Evolutionary conservation across 306 rosid species (phyloP).

Genomic region (Prinsepia uniflora): DNA sequence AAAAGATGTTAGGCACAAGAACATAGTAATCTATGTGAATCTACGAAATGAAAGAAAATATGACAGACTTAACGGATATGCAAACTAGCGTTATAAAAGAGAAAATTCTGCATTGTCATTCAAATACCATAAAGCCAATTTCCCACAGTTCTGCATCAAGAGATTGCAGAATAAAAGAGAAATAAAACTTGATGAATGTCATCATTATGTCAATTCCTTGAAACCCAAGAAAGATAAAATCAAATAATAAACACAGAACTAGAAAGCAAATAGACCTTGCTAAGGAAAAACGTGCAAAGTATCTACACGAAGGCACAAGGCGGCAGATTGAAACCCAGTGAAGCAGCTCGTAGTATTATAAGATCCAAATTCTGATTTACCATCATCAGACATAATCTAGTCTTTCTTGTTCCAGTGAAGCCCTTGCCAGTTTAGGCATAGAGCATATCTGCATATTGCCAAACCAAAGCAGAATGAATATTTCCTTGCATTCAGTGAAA

Average conservation of each 20-base stretch:
- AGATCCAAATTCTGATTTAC: constrained; percentile 17
- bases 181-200: background rate
- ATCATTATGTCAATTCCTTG: background rate
- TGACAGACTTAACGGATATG: background rate
- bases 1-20: background rate
- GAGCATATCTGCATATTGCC: constrained; percentile 43
- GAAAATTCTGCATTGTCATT: background rate
- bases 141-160: background rate
- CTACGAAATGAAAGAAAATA: background rate
- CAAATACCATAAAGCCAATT: background rate
- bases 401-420: constrained; percentile 13
- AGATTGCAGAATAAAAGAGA: background rate
- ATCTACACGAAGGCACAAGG: constrained; percentile 17
- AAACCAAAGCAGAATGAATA: constrained; percentile 35
- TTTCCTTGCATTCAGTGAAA: constrained; percentile 24
- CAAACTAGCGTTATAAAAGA: background rate
- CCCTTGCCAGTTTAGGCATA: constrained; percentile 32
- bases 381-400: constrained; percentile 24
- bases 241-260: background rate
- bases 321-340: constrained; percentile 20
- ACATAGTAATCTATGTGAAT: background rate
- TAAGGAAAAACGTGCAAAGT: constrained; percentile 19
- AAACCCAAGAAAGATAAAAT: constrained; percentile 10
- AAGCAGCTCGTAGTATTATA: constrained; percentile 9
- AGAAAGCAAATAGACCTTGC: constrained; percentile 16